Evolutionary conservation across 345 rosid genomes (phyloP).

Genomic region (Citrus australasica): DNA sequence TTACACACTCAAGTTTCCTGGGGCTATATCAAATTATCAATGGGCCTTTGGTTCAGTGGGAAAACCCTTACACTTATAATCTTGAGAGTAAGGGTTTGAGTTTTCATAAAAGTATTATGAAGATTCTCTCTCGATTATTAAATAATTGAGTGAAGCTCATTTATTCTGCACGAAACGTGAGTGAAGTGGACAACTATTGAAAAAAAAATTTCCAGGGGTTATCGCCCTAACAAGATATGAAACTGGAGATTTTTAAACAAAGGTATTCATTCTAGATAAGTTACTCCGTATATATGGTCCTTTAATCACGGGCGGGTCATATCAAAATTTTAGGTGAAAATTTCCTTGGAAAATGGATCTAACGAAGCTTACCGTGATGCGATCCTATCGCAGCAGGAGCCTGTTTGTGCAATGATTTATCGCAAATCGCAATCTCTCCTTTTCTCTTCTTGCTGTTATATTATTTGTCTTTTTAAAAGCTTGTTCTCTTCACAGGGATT

Average conservation of each 20-base stretch:
- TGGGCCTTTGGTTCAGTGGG: accelerated
- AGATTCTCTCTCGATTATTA: too few relatives aligned
- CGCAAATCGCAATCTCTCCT: not conserved
- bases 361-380: not conserved
- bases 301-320: too few relatives aligned
- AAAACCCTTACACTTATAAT: accelerated
- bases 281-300: too few relatives aligned
- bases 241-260: too few relatives aligned
- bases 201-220: too few relatives aligned
- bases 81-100: accelerated
- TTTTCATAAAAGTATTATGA: too few relatives aligned
- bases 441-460: not conserved
- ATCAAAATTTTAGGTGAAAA: too few relatives aligned
- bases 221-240: too few relatives aligned
- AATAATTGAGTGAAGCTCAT: accelerated
- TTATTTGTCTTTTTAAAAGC: not conserved
- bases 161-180: accelerated
- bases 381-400: not conserved
- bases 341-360: not conserved
- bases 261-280: too few relatives aligned
- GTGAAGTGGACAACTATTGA: too few relatives aligned
- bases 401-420: not conserved
- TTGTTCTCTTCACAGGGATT: conserved; percentile 15
- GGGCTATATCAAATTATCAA: too few relatives aligned
- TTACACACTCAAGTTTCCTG: too few relatives aligned